These are phyloP conservation scores for Neobulgaria alba DNA, from an alignment of 2,329 filamentous ascomycete genomes.

Conservation along the genomic window DNA sequence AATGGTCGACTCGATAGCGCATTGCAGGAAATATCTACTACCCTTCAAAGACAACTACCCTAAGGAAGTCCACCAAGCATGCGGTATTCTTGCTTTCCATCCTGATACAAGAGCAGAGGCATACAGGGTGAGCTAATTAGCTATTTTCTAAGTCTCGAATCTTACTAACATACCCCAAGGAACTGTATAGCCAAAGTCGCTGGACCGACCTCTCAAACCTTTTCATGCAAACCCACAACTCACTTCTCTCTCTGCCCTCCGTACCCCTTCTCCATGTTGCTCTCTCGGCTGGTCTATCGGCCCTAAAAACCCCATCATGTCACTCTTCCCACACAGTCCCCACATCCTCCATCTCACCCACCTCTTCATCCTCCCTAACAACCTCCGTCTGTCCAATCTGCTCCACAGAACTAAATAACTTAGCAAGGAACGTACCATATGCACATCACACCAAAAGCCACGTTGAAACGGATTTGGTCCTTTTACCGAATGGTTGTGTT, in stretches of 20 bases:
- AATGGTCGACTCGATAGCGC: conserved; percentile 65
- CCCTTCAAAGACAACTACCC: conserved; percentile 62
- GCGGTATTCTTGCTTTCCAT: conserved; percentile 70
- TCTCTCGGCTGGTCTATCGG: conserved; percentile 81
- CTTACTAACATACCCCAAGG: conserved; percentile 33
- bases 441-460: conserved; percentile 92
- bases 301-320: conserved; percentile 91
- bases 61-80: conserved; percentile 61
- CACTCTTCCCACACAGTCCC: conserved; percentile 45
- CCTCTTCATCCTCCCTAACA: conserved; percentile 27
- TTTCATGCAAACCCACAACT: conserved; percentile 82
- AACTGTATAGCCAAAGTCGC: conserved; percentile 63
- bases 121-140: conserved; percentile 31
- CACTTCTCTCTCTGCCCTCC: conserved; percentile 71
- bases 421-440: conserved; percentile 83
- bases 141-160: background rate
- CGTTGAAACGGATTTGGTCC: conserved; percentile 76
- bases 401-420: conserved; percentile 85
- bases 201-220: conserved; percentile 71
- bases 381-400: conserved; percentile 89
- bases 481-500: conserved; percentile 79
- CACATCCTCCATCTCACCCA: conserved; percentile 22
- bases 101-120: conserved; percentile 51
- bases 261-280: conserved; percentile 84
- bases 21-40: conserved; percentile 75